These are phyloP conservation scores for Penicillium ucsense DNA, from an alignment of 495 filamentous ascomycete species.

Conservation along the genomic window DNA sequence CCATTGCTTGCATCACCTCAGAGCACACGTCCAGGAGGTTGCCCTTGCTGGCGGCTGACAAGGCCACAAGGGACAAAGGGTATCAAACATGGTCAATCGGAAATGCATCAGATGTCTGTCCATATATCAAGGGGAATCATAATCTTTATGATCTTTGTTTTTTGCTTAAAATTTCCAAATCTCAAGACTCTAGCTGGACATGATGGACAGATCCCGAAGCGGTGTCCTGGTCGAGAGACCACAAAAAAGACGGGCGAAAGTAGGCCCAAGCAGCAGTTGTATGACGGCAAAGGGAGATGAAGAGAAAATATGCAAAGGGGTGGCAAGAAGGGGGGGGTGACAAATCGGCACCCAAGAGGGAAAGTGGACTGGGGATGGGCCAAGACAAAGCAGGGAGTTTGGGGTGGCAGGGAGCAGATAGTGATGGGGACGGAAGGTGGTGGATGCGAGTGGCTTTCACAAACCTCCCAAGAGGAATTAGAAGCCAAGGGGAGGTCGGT, in stretches of 20 bases:
- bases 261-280: conserved; percentile 11
- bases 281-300: background rate
- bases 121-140: conserved; percentile 9
- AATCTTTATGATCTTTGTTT: conserved; percentile 20
- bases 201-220: conserved; percentile 1
- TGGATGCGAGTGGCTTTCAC: too few relatives aligned
- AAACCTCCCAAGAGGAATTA: background rate
- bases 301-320: background rate
- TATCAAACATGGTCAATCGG: conserved; percentile 18
- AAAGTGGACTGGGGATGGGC: background rate
- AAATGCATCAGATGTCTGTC: conserved; percentile 10
- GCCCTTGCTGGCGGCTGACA: background rate
- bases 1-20: too few relatives aligned
- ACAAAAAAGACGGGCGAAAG: conserved; percentile 13
- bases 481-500: conserved; percentile 2
- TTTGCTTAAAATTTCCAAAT: conserved; percentile 8
- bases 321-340: background rate
- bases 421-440: too few relatives aligned
- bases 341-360: conserved; percentile 5
- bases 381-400: too few relatives aligned
- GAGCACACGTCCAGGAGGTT: too few relatives aligned
- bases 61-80: conserved; percentile 10
- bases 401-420: too few relatives aligned
- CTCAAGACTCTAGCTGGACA: conserved; percentile 15
- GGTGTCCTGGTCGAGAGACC: background rate